Evolutionary conservation across 2,329 filamentous ascomycete genomes (phyloP), one percentile per base, ranked within the genome.

Genomic region (Metarhizium album): DNA sequence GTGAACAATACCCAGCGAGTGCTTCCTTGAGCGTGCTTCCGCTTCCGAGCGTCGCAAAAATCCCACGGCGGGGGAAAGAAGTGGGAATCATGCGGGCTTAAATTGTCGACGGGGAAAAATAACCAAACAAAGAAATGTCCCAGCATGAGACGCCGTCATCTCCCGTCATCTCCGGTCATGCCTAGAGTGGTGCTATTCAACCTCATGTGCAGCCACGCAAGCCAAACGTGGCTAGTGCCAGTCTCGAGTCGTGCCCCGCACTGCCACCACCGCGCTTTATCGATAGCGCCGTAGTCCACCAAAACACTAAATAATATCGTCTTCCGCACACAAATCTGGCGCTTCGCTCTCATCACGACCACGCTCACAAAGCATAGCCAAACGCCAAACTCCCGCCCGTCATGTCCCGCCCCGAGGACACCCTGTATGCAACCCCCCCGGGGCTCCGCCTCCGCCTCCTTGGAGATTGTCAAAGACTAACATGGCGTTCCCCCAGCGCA

Each of bases 371-470:
- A 22, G n/a, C 8, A 2, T 35, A 22, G 40, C 4, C 31, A 40
- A 42, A 13, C 20, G 31, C 23, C 45, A 20, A 18, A 13, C 27
- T n/a, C 16, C 40, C 42, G 29, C 48, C 24, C 72, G 84, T 45
- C 64, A 97, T 98, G 93, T 97, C 93, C 64, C 89, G 93, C 60
- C 93, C 93, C 57, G 93, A 98, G 76, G 93, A 98, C 72, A 86
- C 82, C 58, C 83, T 97, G 87, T 93, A 76, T 63, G 79, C 61
- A 31, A 29, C 7, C 27, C 27, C 27, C n/a, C n/a, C n/a, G n/a
- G n/a, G n/a, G n/a, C n/a, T 29, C 53, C 27, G 42, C 49, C 52
- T 47, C 54, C 54, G 50, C 51, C 53, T 48, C 51, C 22, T 29
- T 6, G 7, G 11, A 22, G 22, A 18, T 16, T 11, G 1, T 38